Evolutionary conservation across 2,329 filamentous ascomycete species (phyloP), one percentile per base, ranked within the genome.

Genomic region (Conoideocrella luteorostrata): DNA sequence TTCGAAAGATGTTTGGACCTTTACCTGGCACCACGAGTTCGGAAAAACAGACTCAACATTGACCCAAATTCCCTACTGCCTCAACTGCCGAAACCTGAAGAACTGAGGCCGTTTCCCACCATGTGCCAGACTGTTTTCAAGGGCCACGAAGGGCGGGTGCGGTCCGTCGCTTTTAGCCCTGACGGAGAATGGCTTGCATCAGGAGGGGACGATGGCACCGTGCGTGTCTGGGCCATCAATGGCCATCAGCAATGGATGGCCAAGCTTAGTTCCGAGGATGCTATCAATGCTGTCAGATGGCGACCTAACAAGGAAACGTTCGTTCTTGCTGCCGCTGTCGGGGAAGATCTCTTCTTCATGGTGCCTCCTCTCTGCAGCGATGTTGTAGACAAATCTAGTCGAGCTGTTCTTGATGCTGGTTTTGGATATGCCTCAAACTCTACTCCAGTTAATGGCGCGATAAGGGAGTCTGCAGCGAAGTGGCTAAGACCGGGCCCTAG

Each of bases 1-100:
- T 98, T 98, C 56, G 90, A 98, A 64, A 78, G 94, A 52, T 97
- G 89, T 62, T 71, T 98, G 53, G 94, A 98, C 66, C 76, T 98
- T 15, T 98, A 98, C 63, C 77, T 98, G 47, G 93, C 94, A 13
- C 93, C 94, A 37, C 78, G 93, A 58, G 82, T 98, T 45, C 82
- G 91, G 47, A 86, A 94, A 63, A 96, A 90, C 70, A 86, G 90
- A 64, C 79, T 98, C 58, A 95, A 97, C 67, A 97, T 98, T 58
- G 93, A 98, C 56, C 93, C 93, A 3, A 86, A 86, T 63, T 95
- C 88, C 29, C 72, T 98, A 40, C 76, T 98, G 28, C 91, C 93
- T 11, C 96, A 96, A 63, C 74, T 98, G 7, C 93, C 94, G 7
- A 87, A 86, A 47, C 91, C 93, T 1, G 88, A 95, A 56, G 91